Conservation (phyloP, 768 basidiomycete species). For the Amanita thiersii region DNA sequence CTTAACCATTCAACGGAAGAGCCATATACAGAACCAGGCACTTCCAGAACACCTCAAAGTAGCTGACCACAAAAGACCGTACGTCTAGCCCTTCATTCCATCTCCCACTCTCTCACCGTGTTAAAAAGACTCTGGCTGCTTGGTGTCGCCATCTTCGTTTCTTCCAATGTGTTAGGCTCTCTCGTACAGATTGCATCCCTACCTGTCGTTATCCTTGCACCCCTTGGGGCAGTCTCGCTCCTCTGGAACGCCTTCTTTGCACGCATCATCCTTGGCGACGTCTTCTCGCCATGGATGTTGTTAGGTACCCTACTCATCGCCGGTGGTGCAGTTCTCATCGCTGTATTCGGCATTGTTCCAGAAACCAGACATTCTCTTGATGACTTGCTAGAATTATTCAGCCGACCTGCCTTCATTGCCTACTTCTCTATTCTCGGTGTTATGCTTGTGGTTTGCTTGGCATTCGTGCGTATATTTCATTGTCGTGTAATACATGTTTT, state of each 20-base stretch:
- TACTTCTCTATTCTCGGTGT: constrained; percentile 73
- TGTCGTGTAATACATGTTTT: not conserved
- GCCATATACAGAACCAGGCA: constrained; percentile 76
- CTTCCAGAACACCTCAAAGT: constrained; percentile 56
- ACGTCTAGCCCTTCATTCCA: constrained; percentile 20
- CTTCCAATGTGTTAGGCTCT: constrained; percentile 82
- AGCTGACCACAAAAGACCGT: constrained; percentile 77
- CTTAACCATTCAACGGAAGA: constrained; percentile 89
- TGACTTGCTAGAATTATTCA: constrained; percentile 72
- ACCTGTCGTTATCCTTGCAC: constrained; percentile 91
- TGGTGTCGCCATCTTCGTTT: constrained; percentile 81
- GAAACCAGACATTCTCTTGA: constrained; percentile 83
- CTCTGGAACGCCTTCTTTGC: constrained; percentile 95
- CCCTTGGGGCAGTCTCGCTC: constrained; percentile 85
- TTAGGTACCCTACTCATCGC: constrained; percentile 86
- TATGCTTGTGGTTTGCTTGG: constrained; percentile 49
- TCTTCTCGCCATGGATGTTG: constrained; percentile 78
- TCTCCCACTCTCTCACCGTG: constrained; percentile 3
- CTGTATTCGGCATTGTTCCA: constrained; percentile 85
- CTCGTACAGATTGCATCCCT: constrained; percentile 90
- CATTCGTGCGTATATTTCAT: constrained; percentile 41
- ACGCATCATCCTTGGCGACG: constrained; percentile 73
- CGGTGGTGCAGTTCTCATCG: constrained; percentile 82
- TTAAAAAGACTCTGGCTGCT: constrained; percentile 68
- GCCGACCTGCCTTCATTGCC: constrained; percentile 65